Conservation (phyloP, 1,284 basidiomycete species). For the Tremellales sp. region DNA sequence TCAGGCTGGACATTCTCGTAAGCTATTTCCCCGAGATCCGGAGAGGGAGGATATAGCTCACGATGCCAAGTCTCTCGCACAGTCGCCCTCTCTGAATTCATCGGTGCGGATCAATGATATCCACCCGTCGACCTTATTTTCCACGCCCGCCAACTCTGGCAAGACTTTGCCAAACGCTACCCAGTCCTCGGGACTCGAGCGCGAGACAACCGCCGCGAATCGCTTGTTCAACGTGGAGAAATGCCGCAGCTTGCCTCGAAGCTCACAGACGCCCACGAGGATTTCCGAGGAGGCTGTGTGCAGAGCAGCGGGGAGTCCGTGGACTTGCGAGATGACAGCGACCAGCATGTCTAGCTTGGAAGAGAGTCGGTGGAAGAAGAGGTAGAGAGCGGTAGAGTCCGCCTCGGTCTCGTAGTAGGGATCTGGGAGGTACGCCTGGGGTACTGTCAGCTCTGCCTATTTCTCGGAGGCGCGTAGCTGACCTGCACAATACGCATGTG, state of each 20-base stretch:
- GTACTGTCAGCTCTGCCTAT: background rate
- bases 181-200: slow-evolving; percentile 77
- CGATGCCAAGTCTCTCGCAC: slow-evolving; percentile 82
- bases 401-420: slow-evolving; percentile 78
- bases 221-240: slow-evolving; percentile 79
- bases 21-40: background rate
- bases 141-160: slow-evolving; percentile 78
- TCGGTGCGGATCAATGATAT: slow-evolving; percentile 76
- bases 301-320: slow-evolving; percentile 76
- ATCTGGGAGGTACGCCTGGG: slow-evolving; percentile 75
- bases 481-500: slow-evolving; percentile 58
- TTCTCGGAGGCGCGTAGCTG: slow-evolving; percentile 4
- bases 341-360: slow-evolving; percentile 82
- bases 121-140: slow-evolving; percentile 87
- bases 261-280: slow-evolving; percentile 85
- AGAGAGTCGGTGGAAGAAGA: slow-evolving; percentile 84
- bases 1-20: slow-evolving; percentile 57
- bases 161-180: slow-evolving; percentile 77
- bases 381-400: slow-evolving; percentile 78
- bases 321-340: slow-evolving; percentile 69
- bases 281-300: slow-evolving; percentile 72
- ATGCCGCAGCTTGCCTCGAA: slow-evolving; percentile 72
- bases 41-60: slow-evolving; percentile 47
- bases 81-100: slow-evolving; percentile 88
- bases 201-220: slow-evolving; percentile 73